Evolutionary conservation across 768 basidiomycete species (phyloP), one percentile per base, ranked within the genome.

Genomic region (Leccinum uliginosum): DNA sequence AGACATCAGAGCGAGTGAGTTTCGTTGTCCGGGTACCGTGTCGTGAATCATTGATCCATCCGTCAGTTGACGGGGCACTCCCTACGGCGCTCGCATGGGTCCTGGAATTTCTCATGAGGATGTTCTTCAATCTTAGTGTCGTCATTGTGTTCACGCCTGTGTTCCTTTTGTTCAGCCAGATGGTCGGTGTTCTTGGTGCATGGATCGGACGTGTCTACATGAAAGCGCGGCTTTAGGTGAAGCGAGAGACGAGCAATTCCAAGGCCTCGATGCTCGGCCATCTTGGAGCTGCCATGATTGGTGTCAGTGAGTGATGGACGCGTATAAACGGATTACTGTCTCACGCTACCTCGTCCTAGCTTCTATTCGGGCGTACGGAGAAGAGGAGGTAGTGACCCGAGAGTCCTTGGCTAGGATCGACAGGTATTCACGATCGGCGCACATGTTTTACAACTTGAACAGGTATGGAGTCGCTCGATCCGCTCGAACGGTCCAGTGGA

Each of bases 381-480:
- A 81, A 11, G 75, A 83, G 60, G 69, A 72, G 4, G 62, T 70
- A 6, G 80, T 74, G 67, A 76, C 65, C 55, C 50, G 32, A 54
- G 75, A 82, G 59, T 76, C 80, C 9, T 63, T 78, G 51, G 59
- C 64, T 29, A 73, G 80, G 4, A 78, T 83, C 26, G 77, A 85
- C 62, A 72, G 70, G 35, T 85, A 79, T 59, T 69, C 71, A 15
- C 71, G 73, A 35, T 65, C 75, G 0, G 74, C 71, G 3, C 63
- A 76, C 21, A 70, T 69, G 2, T 79, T 77, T 72, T 82, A 81
- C 59, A 77, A 79, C 55, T 60, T 80, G 45, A 80, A 80, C 59
- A 71, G 80, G 76, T 72, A 50, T 67, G 30, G 8, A n/a, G 1
- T 53, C 19, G 17, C 23, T 32, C 26, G 26, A 15, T 27, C 17